Evolutionary conservation across 108 stramenopile species (phyloP).

Genomic region (Cyclotella kingstonii): DNA sequence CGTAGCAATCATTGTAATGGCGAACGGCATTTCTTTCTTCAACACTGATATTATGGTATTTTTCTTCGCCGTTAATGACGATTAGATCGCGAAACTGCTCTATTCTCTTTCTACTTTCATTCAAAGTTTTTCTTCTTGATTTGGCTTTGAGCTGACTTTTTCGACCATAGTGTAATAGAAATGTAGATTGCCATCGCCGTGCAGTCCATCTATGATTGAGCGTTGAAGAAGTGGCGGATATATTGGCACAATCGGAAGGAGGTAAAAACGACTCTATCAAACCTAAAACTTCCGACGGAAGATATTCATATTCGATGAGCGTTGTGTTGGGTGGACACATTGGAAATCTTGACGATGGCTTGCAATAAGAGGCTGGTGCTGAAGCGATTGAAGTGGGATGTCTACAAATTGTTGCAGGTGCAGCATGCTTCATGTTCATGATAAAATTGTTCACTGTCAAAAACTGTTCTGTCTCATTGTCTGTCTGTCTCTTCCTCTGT

Average conservation of each 20-base stretch:
- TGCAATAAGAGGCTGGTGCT: no score
- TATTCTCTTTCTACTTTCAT: background rate
- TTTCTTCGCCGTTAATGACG: background rate
- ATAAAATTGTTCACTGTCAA: no score
- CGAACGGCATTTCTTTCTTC: background rate
- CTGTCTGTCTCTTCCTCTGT: no score
- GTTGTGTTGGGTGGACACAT: no score
- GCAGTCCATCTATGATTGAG: constrained; percentile 32
- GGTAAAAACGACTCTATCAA: constrained; percentile 28
- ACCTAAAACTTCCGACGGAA: constrained; percentile 15
- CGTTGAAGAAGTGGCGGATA: constrained; percentile 19
- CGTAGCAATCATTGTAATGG: constrained; percentile 15
- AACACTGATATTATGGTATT: background rate
- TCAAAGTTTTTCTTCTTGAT: constrained; percentile 2
- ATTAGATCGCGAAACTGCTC: background rate
- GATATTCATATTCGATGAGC: background rate
- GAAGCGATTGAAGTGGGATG: no score
- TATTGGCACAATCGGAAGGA: constrained; percentile 28
- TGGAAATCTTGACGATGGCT: no score
- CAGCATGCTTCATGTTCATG: no score
- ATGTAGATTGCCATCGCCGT: constrained; percentile 23
- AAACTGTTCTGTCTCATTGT: no score
- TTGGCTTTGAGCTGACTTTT: background rate
- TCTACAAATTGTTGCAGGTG: no score
- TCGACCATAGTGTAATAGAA: constrained; percentile 19